phyloP scores from a whole-genome alignment of 305 asterid species.

The Vinca major region DNA sequence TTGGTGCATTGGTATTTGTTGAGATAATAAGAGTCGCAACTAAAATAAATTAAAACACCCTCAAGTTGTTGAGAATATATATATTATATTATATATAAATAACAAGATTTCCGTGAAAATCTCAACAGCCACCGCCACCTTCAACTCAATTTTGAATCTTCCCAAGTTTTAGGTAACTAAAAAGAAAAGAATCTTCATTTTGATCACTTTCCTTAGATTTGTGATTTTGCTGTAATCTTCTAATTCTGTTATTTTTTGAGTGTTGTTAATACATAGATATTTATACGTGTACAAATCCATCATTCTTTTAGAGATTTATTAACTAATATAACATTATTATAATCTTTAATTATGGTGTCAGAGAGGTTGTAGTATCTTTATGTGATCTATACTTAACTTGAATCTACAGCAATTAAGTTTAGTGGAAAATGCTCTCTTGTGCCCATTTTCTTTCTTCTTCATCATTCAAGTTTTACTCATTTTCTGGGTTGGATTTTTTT shows the following conservation, averaged over 20 bases:
- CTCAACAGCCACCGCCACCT: slow-evolving; percentile 31
- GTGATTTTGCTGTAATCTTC: neutral
- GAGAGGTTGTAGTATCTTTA: slow-evolving; percentile 27
- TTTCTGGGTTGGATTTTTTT: slow-evolving; percentile 18
- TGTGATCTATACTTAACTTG: slow-evolving; percentile 52
- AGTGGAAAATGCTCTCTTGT: neutral
- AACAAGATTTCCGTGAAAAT: slow-evolving; percentile 51
- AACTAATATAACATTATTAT: neutral
- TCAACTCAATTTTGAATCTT: neutral
- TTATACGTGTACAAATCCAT: too few species aligned
- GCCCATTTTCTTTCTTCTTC: neutral
- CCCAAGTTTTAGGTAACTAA: neutral
- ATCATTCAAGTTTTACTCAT: slow-evolving; percentile 2
- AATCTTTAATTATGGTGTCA: slow-evolving; percentile 25
- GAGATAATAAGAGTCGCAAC: neutral
- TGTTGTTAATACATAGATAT: neutral
- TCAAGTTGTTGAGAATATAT: slow-evolving; percentile 9
- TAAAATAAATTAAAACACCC: neutral
- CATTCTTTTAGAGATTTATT: neutral
- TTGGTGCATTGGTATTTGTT: neutral
- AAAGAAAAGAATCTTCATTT: neutral
- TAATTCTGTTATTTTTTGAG: too few species aligned
- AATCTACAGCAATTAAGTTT: slow-evolving; percentile 19
- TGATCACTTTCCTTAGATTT: neutral
- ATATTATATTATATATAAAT: slow-evolving; percentile 17